phyloP scores from a whole-genome alignment of 306 rosid genomes.

The Cyamopsis tetragonoloba region DNA sequence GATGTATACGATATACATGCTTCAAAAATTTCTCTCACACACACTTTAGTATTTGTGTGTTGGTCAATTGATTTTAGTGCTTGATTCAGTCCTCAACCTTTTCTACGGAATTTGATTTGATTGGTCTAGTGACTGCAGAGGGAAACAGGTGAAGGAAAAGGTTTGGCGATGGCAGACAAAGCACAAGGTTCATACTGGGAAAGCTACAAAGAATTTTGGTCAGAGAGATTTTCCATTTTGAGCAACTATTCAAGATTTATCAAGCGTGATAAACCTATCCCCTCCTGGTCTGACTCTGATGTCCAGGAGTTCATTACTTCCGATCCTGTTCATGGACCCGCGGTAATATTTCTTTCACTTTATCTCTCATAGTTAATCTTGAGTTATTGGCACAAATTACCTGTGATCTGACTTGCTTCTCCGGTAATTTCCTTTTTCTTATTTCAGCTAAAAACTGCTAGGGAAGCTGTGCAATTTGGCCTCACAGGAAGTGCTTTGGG shows the following conservation, averaged over 20 bases:
- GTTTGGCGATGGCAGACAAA: constrained; percentile 32
- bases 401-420: not conserved
- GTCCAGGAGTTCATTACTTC: constrained; percentile 67
- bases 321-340: constrained; percentile 75
- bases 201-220: constrained; percentile 65
- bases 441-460: constrained; percentile 69
- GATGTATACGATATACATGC: no score
- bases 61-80: no score
- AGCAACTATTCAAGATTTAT: constrained; percentile 44
- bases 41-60: no score
- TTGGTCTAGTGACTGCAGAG: constrained; percentile 2
- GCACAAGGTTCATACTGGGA: constrained; percentile 46
- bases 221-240: constrained; percentile 61
- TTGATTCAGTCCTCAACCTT: not conserved
- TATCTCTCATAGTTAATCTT: not conserved
- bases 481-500: constrained; percentile 71
- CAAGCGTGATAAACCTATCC: constrained; percentile 58
- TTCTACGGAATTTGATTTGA: not conserved
- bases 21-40: no score
- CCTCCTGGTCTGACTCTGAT: constrained; percentile 64
- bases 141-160: not conserved
- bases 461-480: constrained; percentile 59
- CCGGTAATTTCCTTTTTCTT: constrained; percentile 2
- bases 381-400: constrained; percentile 15
- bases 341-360: constrained; percentile 34